Conservation (phyloP, 306 rosid species). For the Macrotyloma uniflorum region DNA sequence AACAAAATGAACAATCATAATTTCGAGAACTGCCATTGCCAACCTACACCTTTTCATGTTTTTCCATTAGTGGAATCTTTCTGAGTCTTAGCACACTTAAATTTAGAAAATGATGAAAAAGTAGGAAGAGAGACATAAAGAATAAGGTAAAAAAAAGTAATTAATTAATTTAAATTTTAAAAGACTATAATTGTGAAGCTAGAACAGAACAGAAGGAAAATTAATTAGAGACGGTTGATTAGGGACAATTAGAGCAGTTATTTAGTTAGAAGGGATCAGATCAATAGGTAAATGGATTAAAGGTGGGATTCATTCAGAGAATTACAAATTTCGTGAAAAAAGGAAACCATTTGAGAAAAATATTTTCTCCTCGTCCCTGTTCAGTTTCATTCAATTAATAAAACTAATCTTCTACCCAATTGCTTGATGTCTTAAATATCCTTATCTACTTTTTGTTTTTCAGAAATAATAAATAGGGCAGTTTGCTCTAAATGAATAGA, state of each 20-base stretch:
- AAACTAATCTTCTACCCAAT: background rate
- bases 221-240: background rate
- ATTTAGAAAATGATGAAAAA: background rate
- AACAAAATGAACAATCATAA: background rate
- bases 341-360: background rate
- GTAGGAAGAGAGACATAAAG: background rate
- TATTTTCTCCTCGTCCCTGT: background rate
- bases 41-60: background rate
- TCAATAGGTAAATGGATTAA: background rate
- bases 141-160: background rate
- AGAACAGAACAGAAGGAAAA: background rate
- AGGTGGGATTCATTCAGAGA: background rate
- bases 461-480: background rate
- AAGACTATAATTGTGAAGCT: background rate
- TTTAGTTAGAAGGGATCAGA: background rate
- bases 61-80: background rate
- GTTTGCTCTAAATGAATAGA: background rate
- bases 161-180: background rate
- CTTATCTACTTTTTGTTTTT: background rate
- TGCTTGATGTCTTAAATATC: background rate
- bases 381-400: background rate
- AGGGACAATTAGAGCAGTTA: background rate
- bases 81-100: background rate
- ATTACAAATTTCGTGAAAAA: background rate
- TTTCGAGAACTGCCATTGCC: constrained; percentile 16